These are phyloP conservation scores for Aspergillus amoenus DNA, from an alignment of 2,329 filamentous ascomycete species.

Conservation along the genomic window DNA sequence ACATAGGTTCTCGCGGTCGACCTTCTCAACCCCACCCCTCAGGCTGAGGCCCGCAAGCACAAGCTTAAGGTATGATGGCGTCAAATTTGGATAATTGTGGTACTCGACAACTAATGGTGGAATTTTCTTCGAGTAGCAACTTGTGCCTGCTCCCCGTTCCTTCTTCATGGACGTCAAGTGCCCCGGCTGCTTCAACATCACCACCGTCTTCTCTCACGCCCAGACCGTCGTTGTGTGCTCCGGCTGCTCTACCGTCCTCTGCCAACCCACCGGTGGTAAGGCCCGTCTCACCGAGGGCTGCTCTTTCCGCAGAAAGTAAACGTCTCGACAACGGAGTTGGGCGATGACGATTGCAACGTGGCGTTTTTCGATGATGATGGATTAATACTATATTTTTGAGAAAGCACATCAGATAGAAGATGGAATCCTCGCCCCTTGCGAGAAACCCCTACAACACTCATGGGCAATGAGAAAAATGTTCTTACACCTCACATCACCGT, in stretches of 20 bases:
- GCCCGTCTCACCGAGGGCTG: slow-evolving; percentile 98
- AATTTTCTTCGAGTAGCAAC: slow-evolving; percentile 57
- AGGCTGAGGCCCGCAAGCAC: slow-evolving; percentile 99
- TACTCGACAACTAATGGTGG: slow-evolving; percentile 5
- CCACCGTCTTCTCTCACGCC: slow-evolving; percentile 99
- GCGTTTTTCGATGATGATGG: slow-evolving; percentile 32
- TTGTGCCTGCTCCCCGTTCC: slow-evolving; percentile 93
- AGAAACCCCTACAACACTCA: slow-evolving; percentile 57
- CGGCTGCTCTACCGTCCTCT: slow-evolving; percentile 98
- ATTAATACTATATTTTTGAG: slow-evolving; percentile 28
- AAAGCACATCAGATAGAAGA: slow-evolving; percentile 47
- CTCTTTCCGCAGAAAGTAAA: slow-evolving; percentile 99
- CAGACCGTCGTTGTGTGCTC: slow-evolving; percentile 99
- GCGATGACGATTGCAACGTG: slow-evolving; percentile 38
- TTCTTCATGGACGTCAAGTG: slow-evolving; percentile 99
- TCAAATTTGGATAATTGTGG: not conserved
- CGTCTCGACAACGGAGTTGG: slow-evolving; percentile 30
- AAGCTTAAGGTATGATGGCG: slow-evolving; percentile 88
- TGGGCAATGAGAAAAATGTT: slow-evolving; percentile 53
- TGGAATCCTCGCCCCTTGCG: slow-evolving; percentile 45
- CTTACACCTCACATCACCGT: slow-evolving; percentile 44
- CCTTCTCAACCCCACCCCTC: slow-evolving; percentile 97
- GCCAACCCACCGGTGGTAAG: slow-evolving; percentile 99
- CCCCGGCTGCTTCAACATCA: slow-evolving; percentile 99
- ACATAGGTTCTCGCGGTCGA: slow-evolving; percentile 98